Evolutionary conservation across 192 early-diverging fungal species (phyloP).

Genomic region (Linnemannia schmuckeri): DNA sequence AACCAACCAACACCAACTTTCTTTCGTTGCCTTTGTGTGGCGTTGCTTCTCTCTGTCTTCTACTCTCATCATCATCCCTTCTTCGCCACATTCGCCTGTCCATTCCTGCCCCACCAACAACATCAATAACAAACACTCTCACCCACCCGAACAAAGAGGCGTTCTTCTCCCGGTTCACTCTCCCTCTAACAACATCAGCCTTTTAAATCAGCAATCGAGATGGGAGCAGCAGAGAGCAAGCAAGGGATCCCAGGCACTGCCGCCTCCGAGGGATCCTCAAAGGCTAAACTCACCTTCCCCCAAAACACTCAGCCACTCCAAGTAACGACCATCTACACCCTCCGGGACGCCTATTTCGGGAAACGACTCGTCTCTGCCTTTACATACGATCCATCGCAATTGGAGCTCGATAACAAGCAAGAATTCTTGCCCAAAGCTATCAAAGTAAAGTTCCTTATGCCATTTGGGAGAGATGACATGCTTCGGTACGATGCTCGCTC

Average conservation of each 20-base stretch:
- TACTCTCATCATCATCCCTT: background rate
- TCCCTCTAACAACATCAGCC: background rate
- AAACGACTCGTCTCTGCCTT: constrained; percentile 46
- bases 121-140: background rate
- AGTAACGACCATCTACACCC: constrained; percentile 30
- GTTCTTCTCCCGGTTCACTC: background rate
- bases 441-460: constrained; percentile 16
- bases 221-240: constrained; percentile 56
- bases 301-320: constrained; percentile 31
- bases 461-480: background rate
- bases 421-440: constrained; percentile 55
- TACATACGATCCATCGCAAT: constrained; percentile 47
- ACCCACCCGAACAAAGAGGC: background rate
- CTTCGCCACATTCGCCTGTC: background rate
- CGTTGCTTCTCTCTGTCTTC: background rate
- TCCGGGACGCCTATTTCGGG: constrained; percentile 41
- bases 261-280: constrained; percentile 30
- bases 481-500: no score
- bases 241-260: constrained; percentile 14
- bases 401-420: constrained; percentile 43
- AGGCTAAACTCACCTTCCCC: constrained; percentile 34
- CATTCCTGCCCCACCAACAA: background rate
- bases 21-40: background rate
- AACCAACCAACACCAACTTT: background rate
- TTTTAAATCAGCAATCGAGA: background rate